Percentiles rank a stretch among this genome's conserved stretches.
phyloP scores from a whole-genome alignment of 2,329 filamentous ascomycete genomes.

The Ophiobolus disseminans region DNA sequence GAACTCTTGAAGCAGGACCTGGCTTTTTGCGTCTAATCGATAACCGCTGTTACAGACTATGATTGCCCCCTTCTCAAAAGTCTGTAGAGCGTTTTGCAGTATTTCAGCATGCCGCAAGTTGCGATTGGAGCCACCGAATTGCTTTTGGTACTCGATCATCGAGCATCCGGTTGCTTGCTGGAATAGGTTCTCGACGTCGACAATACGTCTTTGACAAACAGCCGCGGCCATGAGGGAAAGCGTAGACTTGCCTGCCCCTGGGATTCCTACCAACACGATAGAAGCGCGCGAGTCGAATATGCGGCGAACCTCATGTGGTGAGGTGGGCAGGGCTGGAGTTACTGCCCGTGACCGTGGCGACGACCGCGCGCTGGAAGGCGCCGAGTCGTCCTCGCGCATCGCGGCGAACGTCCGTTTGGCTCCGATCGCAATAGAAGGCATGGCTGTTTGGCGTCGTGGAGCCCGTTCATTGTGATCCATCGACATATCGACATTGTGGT shows the following conservation, averaged over 20 bases:
- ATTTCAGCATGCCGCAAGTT: conserved; percentile 68
- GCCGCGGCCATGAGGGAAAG: conserved; percentile 76
- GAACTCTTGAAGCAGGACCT: conserved; percentile 67
- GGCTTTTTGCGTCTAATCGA: conserved; percentile 69
- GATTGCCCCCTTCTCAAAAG: conserved; percentile 66
- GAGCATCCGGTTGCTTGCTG: conserved; percentile 67
- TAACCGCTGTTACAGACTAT: conserved; percentile 71
- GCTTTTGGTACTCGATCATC: conserved; percentile 67
- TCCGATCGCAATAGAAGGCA: conserved; percentile 35
- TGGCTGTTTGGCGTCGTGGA: conserved; percentile 15
- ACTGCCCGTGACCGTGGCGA: conserved; percentile 8
- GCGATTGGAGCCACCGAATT: conserved; percentile 68
- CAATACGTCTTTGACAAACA: conserved; percentile 69
- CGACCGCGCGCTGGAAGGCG: conserved; percentile 18
- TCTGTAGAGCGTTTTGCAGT: conserved; percentile 65
- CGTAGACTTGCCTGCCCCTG: conserved; percentile 78
- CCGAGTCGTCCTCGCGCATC: conserved; percentile 25
- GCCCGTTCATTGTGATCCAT: conserved; percentile 3
- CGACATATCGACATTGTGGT: conserved; percentile 9
- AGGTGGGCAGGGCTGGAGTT: conserved; percentile 28
- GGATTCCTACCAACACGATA: conserved; percentile 74
- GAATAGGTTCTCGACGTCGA: conserved; percentile 74
- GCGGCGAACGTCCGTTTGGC: conserved; percentile 39
- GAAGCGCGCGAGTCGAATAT: conserved; percentile 68
- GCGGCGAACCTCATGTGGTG: conserved; percentile 35